Base-by-base conservation (phyloP, 2,329 filamentous ascomycete genomes). In the Dothideomycetidae sp. region DNA sequence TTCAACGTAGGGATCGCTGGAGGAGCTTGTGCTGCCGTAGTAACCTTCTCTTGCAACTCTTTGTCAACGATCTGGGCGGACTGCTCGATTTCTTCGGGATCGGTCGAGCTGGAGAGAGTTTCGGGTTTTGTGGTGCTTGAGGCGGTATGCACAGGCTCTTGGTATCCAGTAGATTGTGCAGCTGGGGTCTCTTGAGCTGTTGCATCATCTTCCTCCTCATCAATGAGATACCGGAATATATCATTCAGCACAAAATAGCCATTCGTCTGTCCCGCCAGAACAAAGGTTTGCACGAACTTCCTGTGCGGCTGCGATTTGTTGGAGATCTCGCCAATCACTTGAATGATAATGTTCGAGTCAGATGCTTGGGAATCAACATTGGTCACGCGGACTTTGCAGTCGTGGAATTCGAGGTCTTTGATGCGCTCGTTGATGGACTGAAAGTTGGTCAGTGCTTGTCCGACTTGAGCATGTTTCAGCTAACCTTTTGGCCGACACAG, bases 221-320 rank as follows among this genome's bases (percentile, higher is more conserved):
- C 83, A 46, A 79, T 76, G 48, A 98, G 77, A 62, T 92, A 96
- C 50, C 90, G 75, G 67, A 96, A 84, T 57, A 98, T 93, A 55
- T 98, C 90, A 61, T 98, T 98, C 51, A 98, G 73, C 21, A 98
- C 88, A 52, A 93, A 98, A 68, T 96, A 98, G 46, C 90, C 90
- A 40, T 88, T 93, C 34, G 84, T 84, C 65, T 98, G 90, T 60
- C 88, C 78, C 33, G 90, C 90, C 45, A 98, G 81, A 45, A 98
- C 83, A 51, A 98, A 98, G 36, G 88, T 96, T 70, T 98, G 90
- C 29, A 86, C 81, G 55, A 98, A 98, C 61, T 94, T 94, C 68
- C 82, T 86, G 53, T 88, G 83, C 42, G 90, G 82, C 46, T 78
- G 78, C 33, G 75, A 76, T 62, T 92, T 92, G 73, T 93, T 94